Evolutionary conservation across 2,329 filamentous ascomycete genomes (phyloP).

Genomic region (Paraconiothyrium sp.): DNA sequence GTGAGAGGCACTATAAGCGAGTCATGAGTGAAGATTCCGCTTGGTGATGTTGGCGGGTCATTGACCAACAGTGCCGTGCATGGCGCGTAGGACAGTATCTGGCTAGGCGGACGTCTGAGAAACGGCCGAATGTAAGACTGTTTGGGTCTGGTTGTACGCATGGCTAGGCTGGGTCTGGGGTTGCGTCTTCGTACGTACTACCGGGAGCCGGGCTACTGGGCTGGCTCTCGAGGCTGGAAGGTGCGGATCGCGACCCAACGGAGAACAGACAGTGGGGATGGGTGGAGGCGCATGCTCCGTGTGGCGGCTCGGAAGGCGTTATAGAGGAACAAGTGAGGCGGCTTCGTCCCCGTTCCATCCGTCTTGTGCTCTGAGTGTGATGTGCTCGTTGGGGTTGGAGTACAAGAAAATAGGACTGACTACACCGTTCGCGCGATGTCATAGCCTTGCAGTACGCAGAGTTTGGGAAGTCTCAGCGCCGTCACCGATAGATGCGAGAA

Average conservation of each 20-base stretch:
- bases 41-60: not conserved
- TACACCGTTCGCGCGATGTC: not conserved
- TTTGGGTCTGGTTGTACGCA: constrained; percentile 8
- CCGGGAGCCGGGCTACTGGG: constrained; percentile 1
- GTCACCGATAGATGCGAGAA: constrained; percentile 9
- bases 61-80: constrained; percentile 2
- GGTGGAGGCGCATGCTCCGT: not conserved
- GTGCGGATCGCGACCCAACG: not conserved
- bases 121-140: constrained; percentile 7
- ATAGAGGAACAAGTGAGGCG: not conserved
- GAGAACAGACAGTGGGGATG: not conserved
- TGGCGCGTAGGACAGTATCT: constrained; percentile 1
- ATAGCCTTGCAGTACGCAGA: not conserved
- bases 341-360: not conserved
- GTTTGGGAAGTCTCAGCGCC: no score
- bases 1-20: not conserved
- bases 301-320: not conserved
- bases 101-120: not conserved
- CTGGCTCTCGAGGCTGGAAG: no score
- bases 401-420: not conserved
- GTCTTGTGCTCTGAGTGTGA: not conserved
- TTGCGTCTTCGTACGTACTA: not conserved
- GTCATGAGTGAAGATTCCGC: not conserved
- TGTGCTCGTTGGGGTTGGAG: not conserved
- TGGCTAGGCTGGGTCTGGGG: not conserved